Evolutionary conservation across 257 asterid species (phyloP).

Genomic region (Fraxinus anomala): DNA sequence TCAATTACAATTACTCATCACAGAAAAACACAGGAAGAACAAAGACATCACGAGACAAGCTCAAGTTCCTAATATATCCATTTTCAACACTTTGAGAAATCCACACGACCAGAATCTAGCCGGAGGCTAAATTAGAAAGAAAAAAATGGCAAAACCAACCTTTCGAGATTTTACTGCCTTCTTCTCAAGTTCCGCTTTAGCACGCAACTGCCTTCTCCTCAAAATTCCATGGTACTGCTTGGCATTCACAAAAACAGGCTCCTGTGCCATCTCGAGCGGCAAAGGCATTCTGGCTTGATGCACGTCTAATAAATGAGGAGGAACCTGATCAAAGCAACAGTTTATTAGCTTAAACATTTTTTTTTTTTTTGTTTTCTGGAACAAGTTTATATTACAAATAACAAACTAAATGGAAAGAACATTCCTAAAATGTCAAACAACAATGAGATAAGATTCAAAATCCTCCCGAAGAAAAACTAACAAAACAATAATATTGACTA

Average conservation of each 20-base stretch:
- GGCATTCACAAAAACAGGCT: slow-evolving; percentile 89
- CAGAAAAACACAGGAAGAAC: background rate
- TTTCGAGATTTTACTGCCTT: slow-evolving; percentile 73
- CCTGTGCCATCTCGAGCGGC: slow-evolving; percentile 81
- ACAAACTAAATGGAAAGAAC: background rate
- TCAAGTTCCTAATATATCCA: slow-evolving; percentile 4
- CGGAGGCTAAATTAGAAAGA: background rate
- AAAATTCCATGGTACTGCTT: slow-evolving; percentile 85
- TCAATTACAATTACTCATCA: background rate
- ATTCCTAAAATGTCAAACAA: background rate
- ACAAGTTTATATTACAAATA: background rate
- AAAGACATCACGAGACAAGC: background rate
- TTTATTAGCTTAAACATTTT: background rate
- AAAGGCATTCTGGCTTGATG: slow-evolving; percentile 78
- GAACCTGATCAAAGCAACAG: slow-evolving; percentile 47
- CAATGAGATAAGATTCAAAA: background rate
- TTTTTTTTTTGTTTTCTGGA: background rate
- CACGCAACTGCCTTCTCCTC: slow-evolving; percentile 84
- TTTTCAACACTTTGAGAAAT: background rate
- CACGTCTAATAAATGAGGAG: slow-evolving; percentile 59
- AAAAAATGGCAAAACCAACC: slow-evolving; percentile 42
- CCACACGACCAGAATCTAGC: background rate
- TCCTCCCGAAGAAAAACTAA: background rate
- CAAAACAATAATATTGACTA: background rate
- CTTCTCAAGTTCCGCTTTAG: slow-evolving; percentile 85